These are phyloP conservation scores for Podaxis rugospora DNA, from an alignment of 768 basidiomycete genomes.

Conservation along the genomic window DNA sequence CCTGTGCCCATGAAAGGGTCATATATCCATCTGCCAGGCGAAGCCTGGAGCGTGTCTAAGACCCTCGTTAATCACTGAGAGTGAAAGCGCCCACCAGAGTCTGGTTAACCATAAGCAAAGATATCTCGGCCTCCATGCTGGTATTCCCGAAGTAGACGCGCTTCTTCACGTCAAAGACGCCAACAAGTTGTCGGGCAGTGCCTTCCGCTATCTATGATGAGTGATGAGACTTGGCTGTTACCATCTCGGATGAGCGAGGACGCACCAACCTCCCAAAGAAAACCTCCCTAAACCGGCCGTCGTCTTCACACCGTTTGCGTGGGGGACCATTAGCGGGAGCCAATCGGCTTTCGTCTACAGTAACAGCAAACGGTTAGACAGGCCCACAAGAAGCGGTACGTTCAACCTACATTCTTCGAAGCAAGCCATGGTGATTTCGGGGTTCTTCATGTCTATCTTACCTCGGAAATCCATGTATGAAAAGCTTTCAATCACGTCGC, in stretches of 20 bases:
- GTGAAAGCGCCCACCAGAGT: conserved; percentile 55
- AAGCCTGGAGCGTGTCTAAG: conserved; percentile 45
- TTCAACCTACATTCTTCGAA: conserved; percentile 83
- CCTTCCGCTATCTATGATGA: conserved; percentile 49
- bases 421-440: conserved; percentile 67
- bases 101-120: conserved; percentile 95
- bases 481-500: conserved; percentile 72
- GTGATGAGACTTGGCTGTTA: not conserved
- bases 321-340: conserved; percentile 28
- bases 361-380: not conserved
- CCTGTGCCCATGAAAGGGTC: conserved; percentile 96
- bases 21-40: conserved; percentile 87
- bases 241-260: conserved; percentile 14
- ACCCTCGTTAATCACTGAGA: not conserved
- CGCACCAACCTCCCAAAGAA: conserved; percentile 88
- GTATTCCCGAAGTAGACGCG: conserved; percentile 92
- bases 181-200: conserved; percentile 62
- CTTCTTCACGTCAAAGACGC: conserved; percentile 83
- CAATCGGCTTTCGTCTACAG: conserved; percentile 43
- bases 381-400: not conserved
- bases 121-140: conserved; percentile 96
- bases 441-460: conserved; percentile 74
- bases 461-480: conserved; percentile 81
- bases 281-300: conserved; percentile 63
- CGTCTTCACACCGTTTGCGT: conserved; percentile 49